Conservation (phyloP, 2,329 filamentous ascomycete species). For the Hypoxylon sp. region DNA sequence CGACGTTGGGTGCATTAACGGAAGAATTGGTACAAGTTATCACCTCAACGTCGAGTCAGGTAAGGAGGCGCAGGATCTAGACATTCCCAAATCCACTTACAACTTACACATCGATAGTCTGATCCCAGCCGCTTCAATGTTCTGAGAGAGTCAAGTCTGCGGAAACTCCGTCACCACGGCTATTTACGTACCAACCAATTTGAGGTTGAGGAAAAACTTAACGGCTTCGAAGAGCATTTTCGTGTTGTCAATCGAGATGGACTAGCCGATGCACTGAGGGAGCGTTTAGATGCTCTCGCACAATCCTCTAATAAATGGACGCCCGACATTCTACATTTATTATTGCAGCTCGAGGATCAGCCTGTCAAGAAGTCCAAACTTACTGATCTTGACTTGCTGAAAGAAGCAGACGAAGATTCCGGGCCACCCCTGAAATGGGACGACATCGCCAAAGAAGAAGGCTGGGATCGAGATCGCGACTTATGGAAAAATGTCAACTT, state of each 20-base stretch:
- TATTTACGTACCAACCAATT: conserved; percentile 80
- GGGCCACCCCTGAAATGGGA: conserved; percentile 76
- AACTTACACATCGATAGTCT: conserved; percentile 43
- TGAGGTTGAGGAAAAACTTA: conserved; percentile 72
- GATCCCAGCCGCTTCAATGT: conserved; percentile 55
- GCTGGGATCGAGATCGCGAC: conserved; percentile 73
- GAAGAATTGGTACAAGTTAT: conserved; percentile 78
- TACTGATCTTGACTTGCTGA: conserved; percentile 69
- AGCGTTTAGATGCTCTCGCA: conserved; percentile 70
- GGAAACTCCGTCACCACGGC: conserved; percentile 64
- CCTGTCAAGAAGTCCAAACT: conserved; percentile 78
- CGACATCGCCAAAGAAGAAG: conserved; percentile 81
- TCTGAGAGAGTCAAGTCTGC: conserved; percentile 63
- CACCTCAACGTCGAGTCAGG: conserved; percentile 65
- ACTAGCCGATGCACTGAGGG: conserved; percentile 75
- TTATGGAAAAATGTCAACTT: conserved; percentile 79
- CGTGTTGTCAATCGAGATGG: conserved; percentile 82
- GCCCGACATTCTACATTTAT: conserved; percentile 81
- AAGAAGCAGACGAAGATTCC: conserved; percentile 57
- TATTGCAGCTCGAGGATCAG: conserved; percentile 84
- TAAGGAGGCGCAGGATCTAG: conserved; percentile 49
- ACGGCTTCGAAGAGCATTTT: conserved; percentile 88
- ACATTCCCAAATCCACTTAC: conserved; percentile 29
- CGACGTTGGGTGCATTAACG: conserved; percentile 71
- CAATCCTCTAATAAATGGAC: conserved; percentile 70